Conservation (phyloP, 768 basidiomycete genomes). For the Coprinopsis cinerea region DNA sequence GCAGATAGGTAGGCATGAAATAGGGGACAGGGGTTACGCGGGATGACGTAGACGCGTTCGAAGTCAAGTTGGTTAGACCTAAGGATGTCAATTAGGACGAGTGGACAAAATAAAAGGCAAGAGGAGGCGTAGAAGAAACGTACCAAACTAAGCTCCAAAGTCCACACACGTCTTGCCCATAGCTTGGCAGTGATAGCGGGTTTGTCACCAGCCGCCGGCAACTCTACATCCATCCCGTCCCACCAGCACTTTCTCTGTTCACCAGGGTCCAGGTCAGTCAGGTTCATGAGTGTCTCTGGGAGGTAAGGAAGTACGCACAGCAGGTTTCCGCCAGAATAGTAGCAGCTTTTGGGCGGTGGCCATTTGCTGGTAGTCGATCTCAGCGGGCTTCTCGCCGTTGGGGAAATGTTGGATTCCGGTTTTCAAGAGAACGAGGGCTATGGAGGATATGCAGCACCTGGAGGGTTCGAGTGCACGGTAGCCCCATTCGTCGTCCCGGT, state of each 20-base stretch:
- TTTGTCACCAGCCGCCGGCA: conserved; percentile 52
- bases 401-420: conserved; percentile 86
- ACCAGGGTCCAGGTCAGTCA: conserved; percentile 12
- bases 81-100: not conserved
- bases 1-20: no score
- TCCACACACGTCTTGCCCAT: conserved; percentile 98
- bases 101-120: not conserved
- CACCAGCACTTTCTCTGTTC: conserved; percentile 97
- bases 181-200: conserved; percentile 67
- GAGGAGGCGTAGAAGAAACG: conserved; percentile 14
- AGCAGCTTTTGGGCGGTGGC: conserved; percentile 95
- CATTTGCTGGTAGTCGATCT: conserved; percentile 90
- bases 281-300: conserved; percentile 4
- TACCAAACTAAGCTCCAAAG: conserved; percentile 92
- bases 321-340: conserved; percentile 98
- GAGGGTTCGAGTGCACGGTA: conserved; percentile 93
- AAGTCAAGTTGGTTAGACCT: not conserved
- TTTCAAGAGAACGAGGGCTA: conserved; percentile 94
- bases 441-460: conserved; percentile 96
- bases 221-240: conserved; percentile 91
- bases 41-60: no score
- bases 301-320: conserved; percentile 52
- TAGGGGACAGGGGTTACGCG: no score
- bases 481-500: conserved; percentile 98
- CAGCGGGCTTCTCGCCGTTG: conserved; percentile 63